Percentiles rank a stretch among this genome's conserved stretches.
Conservation (phyloP, 768 basidiomycete genomes). For the Amanita rubescens region DNA sequence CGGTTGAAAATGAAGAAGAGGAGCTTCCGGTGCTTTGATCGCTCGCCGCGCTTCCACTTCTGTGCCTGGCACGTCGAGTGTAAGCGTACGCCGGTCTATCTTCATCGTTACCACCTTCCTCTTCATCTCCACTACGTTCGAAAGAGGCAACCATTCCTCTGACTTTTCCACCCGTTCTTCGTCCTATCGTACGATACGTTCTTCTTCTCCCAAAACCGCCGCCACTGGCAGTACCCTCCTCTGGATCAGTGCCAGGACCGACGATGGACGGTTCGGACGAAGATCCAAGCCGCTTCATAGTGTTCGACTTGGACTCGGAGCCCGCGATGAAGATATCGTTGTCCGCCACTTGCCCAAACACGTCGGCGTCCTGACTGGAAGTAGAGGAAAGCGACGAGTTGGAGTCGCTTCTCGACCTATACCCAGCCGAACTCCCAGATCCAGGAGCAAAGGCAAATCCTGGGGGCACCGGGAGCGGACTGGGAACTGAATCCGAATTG, state of each 20-base stretch:
- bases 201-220: constrained; percentile 2
- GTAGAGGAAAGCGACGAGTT: not conserved
- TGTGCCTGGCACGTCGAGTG: not conserved
- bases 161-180: constrained; percentile 7
- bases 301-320: not conserved
- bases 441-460: not conserved
- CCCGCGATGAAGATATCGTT: no score
- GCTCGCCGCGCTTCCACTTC: not conserved
- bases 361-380: not conserved
- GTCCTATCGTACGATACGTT: not conserved
- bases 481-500: constrained; percentile 29
- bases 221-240: no score
- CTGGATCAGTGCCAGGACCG: not conserved
- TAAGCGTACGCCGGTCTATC: not conserved
- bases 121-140: constrained; percentile 7
- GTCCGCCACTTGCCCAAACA: not conserved
- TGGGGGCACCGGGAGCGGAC: constrained; percentile 45
- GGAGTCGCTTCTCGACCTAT: not conserved
- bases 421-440: no score
- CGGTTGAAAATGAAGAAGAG: not conserved
- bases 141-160: constrained; percentile 12
- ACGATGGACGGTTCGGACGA: not conserved
- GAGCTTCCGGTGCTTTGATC: not conserved
- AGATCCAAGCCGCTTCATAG: not conserved
- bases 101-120: not conserved